These are phyloP conservation scores for Alternaria dauci DNA, from an alignment of 2,329 filamentous ascomycete genomes.

Conservation along the genomic window DNA sequence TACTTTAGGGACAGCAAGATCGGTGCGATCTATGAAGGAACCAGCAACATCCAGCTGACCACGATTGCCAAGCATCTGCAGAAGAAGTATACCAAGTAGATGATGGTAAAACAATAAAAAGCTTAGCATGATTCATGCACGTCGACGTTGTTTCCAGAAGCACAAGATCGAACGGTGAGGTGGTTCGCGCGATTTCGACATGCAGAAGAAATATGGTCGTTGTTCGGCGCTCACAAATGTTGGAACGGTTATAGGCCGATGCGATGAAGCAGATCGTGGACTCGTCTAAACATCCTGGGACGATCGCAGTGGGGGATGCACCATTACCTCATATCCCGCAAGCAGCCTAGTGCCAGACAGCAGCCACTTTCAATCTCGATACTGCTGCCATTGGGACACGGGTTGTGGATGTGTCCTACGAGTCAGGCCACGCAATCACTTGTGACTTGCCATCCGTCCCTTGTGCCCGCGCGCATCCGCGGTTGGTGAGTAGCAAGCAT, in stretches of 20 bases:
- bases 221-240: background rate
- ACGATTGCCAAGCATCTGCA: constrained; percentile 76
- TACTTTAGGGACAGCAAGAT: constrained; percentile 99
- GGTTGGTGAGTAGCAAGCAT: background rate
- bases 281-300: constrained; percentile 12
- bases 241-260: background rate
- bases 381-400: background rate
- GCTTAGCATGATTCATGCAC: background rate
- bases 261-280: constrained; percentile 7
- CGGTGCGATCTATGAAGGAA: constrained; percentile 95
- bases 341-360: constrained; percentile 7
- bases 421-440: background rate
- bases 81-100: constrained; percentile 70
- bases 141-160: background rate
- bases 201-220: background rate
- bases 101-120: background rate
- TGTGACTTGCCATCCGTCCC: background rate
- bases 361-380: background rate
- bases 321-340: background rate
- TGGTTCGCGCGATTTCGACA: background rate
- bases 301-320: constrained; percentile 8
- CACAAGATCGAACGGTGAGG: background rate
- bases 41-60: constrained; percentile 75
- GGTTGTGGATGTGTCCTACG: background rate
- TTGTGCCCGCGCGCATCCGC: background rate